A percentile compares a stretch with the other conserved stretches of the same genome.
These are phyloP conservation scores for Russula abietina DNA, from an alignment of 768 basidiomycete genomes.

Conservation along the genomic window DNA sequence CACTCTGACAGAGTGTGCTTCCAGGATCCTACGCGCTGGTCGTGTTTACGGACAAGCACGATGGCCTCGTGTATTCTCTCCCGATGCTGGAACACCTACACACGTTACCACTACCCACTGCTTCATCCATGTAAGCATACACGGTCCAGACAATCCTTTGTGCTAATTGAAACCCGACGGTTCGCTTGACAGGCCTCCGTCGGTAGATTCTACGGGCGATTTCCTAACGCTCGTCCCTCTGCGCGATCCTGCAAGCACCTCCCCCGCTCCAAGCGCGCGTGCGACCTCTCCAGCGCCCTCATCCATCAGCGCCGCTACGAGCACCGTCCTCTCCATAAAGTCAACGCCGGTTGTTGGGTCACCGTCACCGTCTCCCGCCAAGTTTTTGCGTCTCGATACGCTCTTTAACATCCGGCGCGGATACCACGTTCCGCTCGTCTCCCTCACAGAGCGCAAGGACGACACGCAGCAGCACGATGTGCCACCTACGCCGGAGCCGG, in stretches of 20 bases:
- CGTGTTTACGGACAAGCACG: constrained; percentile 46
- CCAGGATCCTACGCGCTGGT: constrained; percentile 44
- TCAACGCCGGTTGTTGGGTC: background rate
- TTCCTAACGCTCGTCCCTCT: constrained; percentile 22
- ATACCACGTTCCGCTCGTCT: constrained; percentile 47
- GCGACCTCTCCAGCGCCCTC: constrained; percentile 29
- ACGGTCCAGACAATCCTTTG: background rate
- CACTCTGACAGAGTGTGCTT: constrained; percentile 32
- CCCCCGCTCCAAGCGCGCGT: background rate
- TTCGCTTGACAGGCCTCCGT: constrained; percentile 32
- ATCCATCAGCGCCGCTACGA: constrained; percentile 26
- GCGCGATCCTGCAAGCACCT: background rate
- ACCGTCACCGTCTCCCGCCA: constrained; percentile 28
- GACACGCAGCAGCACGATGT: constrained; percentile 25
- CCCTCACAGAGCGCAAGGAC: constrained; percentile 40
- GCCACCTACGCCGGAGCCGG: constrained; percentile 57
- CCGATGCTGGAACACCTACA: constrained; percentile 55
- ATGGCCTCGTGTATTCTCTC: constrained; percentile 53
- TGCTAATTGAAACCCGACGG: background rate
- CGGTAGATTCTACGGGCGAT: constrained; percentile 24
- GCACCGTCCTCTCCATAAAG: background rate
- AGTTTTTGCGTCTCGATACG: constrained; percentile 46
- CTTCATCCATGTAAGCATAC: constrained; percentile 16
- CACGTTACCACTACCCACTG: constrained; percentile 28
- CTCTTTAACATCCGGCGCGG: constrained; percentile 52